These are phyloP conservation scores for Hyphopichia pseudoburtonii DNA, from an alignment of 1,139 yeast genomes.

Conservation along the genomic window DNA sequence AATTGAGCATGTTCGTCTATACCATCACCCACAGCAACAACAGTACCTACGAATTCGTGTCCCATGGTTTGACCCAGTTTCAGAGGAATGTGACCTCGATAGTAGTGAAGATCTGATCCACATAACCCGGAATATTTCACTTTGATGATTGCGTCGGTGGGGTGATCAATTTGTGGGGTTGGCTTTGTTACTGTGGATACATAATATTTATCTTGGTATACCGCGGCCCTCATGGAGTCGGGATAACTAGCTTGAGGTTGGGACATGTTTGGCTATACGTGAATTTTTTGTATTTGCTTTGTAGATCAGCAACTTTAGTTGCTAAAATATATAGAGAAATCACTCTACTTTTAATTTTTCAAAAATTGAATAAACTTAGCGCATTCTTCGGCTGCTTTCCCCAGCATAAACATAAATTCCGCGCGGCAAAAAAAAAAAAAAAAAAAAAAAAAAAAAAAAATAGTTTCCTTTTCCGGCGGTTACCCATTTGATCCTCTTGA, in stretches of 20 bases:
- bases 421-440: too few species aligned
- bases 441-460: too few species aligned
- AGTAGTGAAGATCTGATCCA: constrained; percentile 63
- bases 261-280: background rate
- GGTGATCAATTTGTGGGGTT: constrained; percentile 38
- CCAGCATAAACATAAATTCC: too few species aligned
- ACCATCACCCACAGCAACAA: constrained; percentile 37
- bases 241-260: constrained; percentile 1
- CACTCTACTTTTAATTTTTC: too few species aligned
- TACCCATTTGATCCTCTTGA: too few species aligned
- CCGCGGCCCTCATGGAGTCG: constrained; percentile 66
- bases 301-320: too few species aligned
- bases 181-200: constrained; percentile 44
- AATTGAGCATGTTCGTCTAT: constrained; percentile 30
- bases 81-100: constrained; percentile 49
- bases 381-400: too few species aligned
- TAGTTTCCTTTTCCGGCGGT: too few species aligned
- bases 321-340: too few species aligned
- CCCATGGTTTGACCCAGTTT: constrained; percentile 46
- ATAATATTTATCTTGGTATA: constrained; percentile 50
- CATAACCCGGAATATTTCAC: constrained; percentile 57
- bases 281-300: constrained; percentile 1
- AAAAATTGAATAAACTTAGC: too few species aligned
- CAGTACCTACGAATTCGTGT: constrained; percentile 50
- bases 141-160: constrained; percentile 52